Conservation (phyloP, 1,284 basidiomycete species). For the Pyrrhoderma noxium region DNA sequence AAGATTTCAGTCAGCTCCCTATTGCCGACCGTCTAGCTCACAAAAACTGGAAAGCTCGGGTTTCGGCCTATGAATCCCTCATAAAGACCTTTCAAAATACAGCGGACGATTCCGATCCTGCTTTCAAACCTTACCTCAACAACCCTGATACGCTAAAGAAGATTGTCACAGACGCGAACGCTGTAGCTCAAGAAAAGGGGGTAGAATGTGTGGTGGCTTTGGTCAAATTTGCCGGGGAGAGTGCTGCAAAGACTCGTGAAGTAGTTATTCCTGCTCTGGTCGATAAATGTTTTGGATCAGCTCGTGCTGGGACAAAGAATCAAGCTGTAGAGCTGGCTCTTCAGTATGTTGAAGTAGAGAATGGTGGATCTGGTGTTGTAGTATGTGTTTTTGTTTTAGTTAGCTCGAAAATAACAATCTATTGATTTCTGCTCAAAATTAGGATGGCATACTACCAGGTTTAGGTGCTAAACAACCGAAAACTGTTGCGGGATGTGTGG, state of each 20-base stretch:
- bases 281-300: constrained; percentile 92
- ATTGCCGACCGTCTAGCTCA: constrained; percentile 80
- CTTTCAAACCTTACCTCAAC: constrained; percentile 83
- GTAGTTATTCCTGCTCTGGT: constrained; percentile 84
- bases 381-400: constrained; percentile 54
- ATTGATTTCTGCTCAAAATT: constrained; percentile 12
- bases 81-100: constrained; percentile 82
- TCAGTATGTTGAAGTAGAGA: constrained; percentile 93
- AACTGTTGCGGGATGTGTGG: constrained; percentile 76
- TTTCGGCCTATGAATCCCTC: constrained; percentile 88
- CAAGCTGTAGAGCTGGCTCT: constrained; percentile 83
- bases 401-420: background rate
- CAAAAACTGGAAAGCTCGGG: constrained; percentile 98
- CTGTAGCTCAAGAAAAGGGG: constrained; percentile 97
- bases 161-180: constrained; percentile 88
- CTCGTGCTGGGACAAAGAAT: constrained; percentile 86
- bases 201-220: constrained; percentile 81
- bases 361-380: constrained; percentile 79
- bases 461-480: constrained; percentile 94
- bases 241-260: constrained; percentile 73
- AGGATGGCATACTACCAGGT: constrained; percentile 83
- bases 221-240: constrained; percentile 89
- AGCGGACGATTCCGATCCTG: constrained; percentile 88
- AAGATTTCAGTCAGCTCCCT: constrained; percentile 84
- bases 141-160: constrained; percentile 78